phyloP scores from a whole-genome alignment of 805 yeast species.

The Candida sithepensis region DNA sequence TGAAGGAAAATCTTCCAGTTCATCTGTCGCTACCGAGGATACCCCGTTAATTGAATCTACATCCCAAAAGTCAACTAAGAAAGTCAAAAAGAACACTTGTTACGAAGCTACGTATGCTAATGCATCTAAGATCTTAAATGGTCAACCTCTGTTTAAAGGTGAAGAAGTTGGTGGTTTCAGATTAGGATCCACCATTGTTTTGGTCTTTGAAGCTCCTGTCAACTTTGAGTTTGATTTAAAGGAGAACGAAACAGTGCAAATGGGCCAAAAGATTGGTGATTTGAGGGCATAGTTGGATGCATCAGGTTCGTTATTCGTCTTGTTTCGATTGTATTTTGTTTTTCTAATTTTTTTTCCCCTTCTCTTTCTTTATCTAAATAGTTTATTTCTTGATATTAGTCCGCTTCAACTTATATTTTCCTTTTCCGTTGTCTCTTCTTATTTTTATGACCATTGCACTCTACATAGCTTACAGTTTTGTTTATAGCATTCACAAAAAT shows the following conservation, averaged over 20 bases:
- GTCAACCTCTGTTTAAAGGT: slow-evolving; percentile 86
- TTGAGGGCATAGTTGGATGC: background rate
- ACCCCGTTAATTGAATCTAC: background rate
- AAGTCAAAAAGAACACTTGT: slow-evolving; percentile 69
- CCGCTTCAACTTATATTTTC: background rate
- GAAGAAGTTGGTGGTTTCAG: slow-evolving; percentile 97
- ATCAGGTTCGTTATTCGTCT: background rate
- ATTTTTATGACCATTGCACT: background rate
- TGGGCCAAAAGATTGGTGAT: slow-evolving; percentile 78
- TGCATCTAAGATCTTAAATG: slow-evolving; percentile 74
- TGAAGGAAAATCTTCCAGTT: slow-evolving; percentile 12
- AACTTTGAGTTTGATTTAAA: slow-evolving; percentile 66
- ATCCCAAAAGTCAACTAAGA: slow-evolving; percentile 12
- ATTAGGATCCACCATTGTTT: slow-evolving; percentile 93
- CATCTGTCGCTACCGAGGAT: background rate
- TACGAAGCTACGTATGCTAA: slow-evolving; percentile 90
- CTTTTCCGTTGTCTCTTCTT: background rate
- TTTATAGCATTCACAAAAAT: background rate
- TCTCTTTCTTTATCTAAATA: background rate
- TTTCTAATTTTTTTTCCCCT: background rate
- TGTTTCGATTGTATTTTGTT: background rate
- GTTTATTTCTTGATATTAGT: background rate
- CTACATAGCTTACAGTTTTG: background rate
- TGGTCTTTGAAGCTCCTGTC: slow-evolving; percentile 93
- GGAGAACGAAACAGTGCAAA: slow-evolving; percentile 72